phyloP scores from a whole-genome alignment of 2,329 filamentous ascomycete genomes.

The Colletotrichum musicola region DNA sequence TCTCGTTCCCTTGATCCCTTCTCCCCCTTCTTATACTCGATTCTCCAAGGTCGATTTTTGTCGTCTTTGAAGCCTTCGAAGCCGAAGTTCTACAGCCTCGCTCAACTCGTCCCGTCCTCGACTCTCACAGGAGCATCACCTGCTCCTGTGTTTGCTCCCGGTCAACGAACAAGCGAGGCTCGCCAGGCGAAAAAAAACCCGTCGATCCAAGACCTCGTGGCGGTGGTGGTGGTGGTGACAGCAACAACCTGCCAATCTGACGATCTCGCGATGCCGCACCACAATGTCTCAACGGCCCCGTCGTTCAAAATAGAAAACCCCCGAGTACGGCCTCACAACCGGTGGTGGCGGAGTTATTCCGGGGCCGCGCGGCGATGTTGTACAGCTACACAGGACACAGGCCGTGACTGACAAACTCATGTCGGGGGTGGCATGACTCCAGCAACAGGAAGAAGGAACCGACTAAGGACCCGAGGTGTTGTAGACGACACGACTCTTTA shows the following conservation, averaged over 20 bases:
- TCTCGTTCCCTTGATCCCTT: background rate
- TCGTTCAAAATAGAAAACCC: background rate
- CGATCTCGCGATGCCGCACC: background rate
- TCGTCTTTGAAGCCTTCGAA: background rate
- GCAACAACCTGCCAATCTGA: background rate
- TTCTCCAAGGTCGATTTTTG: background rate
- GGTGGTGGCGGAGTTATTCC: conserved; percentile 3
- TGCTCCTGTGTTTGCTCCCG: conserved; percentile 16
- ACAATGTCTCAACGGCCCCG: background rate
- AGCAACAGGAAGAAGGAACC: background rate
- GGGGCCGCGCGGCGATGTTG: conserved; percentile 23
- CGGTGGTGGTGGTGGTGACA: background rate
- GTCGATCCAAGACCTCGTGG: conserved; percentile 11
- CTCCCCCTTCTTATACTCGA: background rate
- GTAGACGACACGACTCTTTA: conserved; percentile 7
- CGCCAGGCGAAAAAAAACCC: background rate
- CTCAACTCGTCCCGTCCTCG: background rate
- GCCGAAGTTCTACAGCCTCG: background rate
- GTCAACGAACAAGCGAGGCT: background rate
- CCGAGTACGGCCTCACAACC: background rate
- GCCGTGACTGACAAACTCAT: conserved; percentile 5
- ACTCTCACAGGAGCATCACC: conserved; percentile 9
- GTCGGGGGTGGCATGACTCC: conserved; percentile 5
- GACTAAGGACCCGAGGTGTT: background rate
- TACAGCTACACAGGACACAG: conserved; percentile 14